A percentile compares a stretch with the other conserved stretches of the same genome.
These are phyloP conservation scores for Corinectria fuckeliana DNA, from an alignment of 2,329 filamentous ascomycete genomes.

Conservation along the genomic window DNA sequence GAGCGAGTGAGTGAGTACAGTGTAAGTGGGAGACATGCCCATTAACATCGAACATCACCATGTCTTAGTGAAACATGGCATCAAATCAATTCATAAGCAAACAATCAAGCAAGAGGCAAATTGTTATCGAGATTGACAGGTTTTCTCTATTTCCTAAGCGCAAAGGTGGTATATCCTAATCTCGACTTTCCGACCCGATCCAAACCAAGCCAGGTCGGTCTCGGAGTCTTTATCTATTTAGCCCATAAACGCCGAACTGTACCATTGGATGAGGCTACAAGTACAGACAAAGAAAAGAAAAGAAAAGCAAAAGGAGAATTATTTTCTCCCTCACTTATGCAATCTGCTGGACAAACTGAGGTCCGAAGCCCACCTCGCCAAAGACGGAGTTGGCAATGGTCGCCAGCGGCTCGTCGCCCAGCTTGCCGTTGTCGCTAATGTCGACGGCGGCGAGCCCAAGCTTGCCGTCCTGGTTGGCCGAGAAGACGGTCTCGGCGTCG, in stretches of 20 bases:
- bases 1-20: neutral
- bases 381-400: slow-evolving; percentile 37
- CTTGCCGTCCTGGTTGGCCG: slow-evolving; percentile 54
- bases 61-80: neutral
- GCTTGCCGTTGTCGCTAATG: slow-evolving; percentile 40
- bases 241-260: slow-evolving; percentile 5
- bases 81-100: no score
- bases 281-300: neutral
- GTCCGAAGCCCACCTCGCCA: slow-evolving; percentile 38
- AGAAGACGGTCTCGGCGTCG: slow-evolving; percentile 49
- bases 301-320: neutral
- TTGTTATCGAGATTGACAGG: neutral
- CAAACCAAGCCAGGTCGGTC: neutral
- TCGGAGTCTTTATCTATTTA: no score
- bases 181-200: neutral
- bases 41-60: neutral
- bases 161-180: slow-evolving; percentile 1
- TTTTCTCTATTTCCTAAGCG: neutral
- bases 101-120: neutral
- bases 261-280: neutral
- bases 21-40: neutral
- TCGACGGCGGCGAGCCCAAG: slow-evolving; percentile 49
- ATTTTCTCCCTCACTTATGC: neutral
- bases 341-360: slow-evolving; percentile 44
- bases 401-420: slow-evolving; percentile 38